These are phyloP conservation scores for Musa troglodytarum DNA, from an alignment of 176 grass and related monocot species.

Conservation along the genomic window DNA sequence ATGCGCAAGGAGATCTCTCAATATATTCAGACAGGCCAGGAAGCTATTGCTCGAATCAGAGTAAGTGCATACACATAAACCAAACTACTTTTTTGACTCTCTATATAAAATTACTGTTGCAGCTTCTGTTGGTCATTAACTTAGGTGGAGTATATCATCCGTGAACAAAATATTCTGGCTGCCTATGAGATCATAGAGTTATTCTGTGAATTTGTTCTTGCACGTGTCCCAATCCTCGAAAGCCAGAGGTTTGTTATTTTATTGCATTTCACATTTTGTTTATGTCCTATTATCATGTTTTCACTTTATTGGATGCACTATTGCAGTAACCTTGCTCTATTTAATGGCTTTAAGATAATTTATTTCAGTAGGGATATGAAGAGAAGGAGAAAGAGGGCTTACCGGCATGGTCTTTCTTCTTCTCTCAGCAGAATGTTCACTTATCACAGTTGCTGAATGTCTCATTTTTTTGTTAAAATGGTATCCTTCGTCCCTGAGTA, in stretches of 20 bases:
- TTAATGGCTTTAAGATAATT: background rate
- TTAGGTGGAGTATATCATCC: slow-evolving; percentile 92
- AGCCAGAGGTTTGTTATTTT: slow-evolving; percentile 61
- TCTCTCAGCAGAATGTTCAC: too few species aligned
- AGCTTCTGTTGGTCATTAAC: slow-evolving; percentile 1
- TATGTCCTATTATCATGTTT: background rate
- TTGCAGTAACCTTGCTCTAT: background rate
- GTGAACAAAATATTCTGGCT: slow-evolving; percentile 91
- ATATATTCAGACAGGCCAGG: slow-evolving; percentile 85
- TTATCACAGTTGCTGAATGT: too few species aligned
- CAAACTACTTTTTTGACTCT: background rate
- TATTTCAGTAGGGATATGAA: background rate
- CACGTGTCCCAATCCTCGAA: slow-evolving; percentile 76
- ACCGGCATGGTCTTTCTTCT: too few species aligned
- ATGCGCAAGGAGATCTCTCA: slow-evolving; percentile 95
- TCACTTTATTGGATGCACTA: background rate
- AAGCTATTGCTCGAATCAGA: slow-evolving; percentile 79
- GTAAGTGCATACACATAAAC: slow-evolving; percentile 29
- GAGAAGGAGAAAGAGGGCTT: too few species aligned
- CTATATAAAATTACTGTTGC: background rate
- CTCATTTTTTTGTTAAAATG: too few species aligned
- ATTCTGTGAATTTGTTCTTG: slow-evolving; percentile 98
- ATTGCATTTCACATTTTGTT: slow-evolving; percentile 12
- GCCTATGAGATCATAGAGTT: slow-evolving; percentile 94
- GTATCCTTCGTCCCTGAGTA: too few species aligned